Evolutionary conservation across 108 stramenopile species (phyloP).

Genomic region (Nannochloropsis gaditana): DNA sequence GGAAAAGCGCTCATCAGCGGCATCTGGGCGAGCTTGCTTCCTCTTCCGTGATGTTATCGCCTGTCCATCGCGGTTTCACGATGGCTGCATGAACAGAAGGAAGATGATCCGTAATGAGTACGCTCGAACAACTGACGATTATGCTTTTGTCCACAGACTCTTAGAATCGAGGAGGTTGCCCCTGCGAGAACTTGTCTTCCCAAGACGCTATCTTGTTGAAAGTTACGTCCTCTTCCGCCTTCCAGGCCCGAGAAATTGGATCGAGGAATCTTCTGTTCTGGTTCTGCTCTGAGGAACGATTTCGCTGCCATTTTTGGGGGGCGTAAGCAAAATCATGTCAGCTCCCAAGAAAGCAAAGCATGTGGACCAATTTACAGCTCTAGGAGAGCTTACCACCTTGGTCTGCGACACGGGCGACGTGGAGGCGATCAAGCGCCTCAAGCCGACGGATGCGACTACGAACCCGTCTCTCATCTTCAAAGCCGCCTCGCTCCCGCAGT

Average conservation of each 20-base stretch:
- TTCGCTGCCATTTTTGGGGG: not conserved
- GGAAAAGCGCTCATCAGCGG: not conserved
- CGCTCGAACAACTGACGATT: not conserved
- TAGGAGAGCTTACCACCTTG: constrained; percentile 60
- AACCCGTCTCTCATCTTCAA: constrained; percentile 95
- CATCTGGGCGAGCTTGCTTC: too few relatives aligned
- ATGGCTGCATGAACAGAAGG: not conserved
- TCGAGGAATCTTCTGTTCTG: constrained; percentile 3
- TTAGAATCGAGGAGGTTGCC: not conserved
- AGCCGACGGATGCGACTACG: constrained; percentile 94
- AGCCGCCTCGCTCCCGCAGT: constrained; percentile 60
- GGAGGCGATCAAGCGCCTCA: constrained; percentile 74
- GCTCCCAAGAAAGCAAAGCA: constrained; percentile 3
- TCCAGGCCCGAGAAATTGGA: not conserved
- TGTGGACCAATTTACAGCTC: constrained; percentile 29
- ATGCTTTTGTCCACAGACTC: not conserved
- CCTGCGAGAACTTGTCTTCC: not conserved
- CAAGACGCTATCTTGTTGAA: not conserved
- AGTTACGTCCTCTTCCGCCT: not conserved
- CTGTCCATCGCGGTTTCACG: not conserved
- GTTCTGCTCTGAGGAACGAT: not conserved
- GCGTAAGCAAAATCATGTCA: not conserved
- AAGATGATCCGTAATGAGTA: not conserved
- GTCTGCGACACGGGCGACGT: constrained; percentile 72
- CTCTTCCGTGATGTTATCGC: too few relatives aligned